Evolutionary conservation across 1,139 yeast genomes (phyloP).

Genomic region (Diutina sp.): DNA sequence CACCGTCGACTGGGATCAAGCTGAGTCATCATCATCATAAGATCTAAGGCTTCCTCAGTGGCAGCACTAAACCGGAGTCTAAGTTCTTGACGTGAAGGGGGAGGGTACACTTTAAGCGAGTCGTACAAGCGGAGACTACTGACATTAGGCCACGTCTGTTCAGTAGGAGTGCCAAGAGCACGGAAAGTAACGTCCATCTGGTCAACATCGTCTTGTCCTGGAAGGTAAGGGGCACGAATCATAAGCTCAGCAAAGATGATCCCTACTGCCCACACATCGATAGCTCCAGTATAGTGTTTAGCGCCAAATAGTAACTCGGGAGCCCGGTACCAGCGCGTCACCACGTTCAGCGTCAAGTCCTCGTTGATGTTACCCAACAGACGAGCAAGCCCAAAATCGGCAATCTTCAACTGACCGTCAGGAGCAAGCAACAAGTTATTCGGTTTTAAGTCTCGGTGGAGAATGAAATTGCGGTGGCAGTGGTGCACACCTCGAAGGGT

Average conservation of each 20-base stretch:
- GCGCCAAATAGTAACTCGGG: slow-evolving; percentile 90
- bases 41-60: slow-evolving; percentile 69
- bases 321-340: slow-evolving; percentile 94
- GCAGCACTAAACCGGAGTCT: slow-evolving; percentile 86
- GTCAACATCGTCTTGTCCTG: slow-evolving; percentile 83
- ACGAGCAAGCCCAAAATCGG: slow-evolving; percentile 95
- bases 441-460: slow-evolving; percentile 85
- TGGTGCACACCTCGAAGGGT: slow-evolving; percentile 89
- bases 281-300: slow-evolving; percentile 73
- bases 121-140: slow-evolving; percentile 66
- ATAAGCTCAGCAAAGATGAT: slow-evolving; percentile 92
- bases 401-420: slow-evolving; percentile 76
- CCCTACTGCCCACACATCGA: slow-evolving; percentile 93
- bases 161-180: slow-evolving; percentile 94
- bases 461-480: slow-evolving; percentile 79
- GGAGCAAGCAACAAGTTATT: slow-evolving; percentile 76
- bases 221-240: slow-evolving; percentile 88
- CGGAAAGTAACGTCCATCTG: slow-evolving; percentile 85
- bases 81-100: slow-evolving; percentile 72
- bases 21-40: slow-evolving; percentile 60
- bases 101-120: slow-evolving; percentile 62
- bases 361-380: slow-evolving; percentile 70
- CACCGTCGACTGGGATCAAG: slow-evolving; percentile 72
- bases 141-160: slow-evolving; percentile 85
- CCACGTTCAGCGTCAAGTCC: slow-evolving; percentile 83